These are phyloP conservation scores for Dactylellina parvicollis DNA, from an alignment of 2,329 filamentous ascomycete species.

Conservation along the genomic window DNA sequence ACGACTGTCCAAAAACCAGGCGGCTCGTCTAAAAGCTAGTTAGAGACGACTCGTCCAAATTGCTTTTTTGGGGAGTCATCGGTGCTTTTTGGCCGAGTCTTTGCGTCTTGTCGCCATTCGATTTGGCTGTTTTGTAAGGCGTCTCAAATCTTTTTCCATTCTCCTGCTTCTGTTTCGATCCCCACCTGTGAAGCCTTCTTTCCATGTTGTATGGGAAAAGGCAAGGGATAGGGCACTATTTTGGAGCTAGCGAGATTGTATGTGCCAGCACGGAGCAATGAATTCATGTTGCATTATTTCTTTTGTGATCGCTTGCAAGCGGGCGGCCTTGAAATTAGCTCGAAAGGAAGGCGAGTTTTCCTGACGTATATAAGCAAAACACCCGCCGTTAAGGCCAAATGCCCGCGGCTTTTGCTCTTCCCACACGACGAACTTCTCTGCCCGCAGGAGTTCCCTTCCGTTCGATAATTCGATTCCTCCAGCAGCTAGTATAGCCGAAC, in stretches of 20 bases:
- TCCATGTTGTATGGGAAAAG: slow-evolving; percentile 26
- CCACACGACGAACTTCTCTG: slow-evolving; percentile 24
- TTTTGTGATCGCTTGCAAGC: slow-evolving; percentile 48
- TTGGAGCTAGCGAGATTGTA: slow-evolving; percentile 48
- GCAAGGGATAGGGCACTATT: slow-evolving; percentile 44
- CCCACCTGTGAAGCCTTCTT: slow-evolving; percentile 19
- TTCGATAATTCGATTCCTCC: slow-evolving; percentile 36
- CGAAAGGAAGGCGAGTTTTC: slow-evolving; percentile 10
- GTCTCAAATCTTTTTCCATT: slow-evolving; percentile 45
- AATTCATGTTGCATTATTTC: slow-evolving; percentile 54
- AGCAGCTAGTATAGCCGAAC: slow-evolving; percentile 42
- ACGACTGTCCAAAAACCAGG: no score
- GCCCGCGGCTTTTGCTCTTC: slow-evolving; percentile 52
- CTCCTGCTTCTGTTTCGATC: slow-evolving; percentile 30
- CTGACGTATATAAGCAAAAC: slow-evolving; percentile 53
- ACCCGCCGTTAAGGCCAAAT: slow-evolving; percentile 54
- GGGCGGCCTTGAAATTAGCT: slow-evolving; percentile 43
- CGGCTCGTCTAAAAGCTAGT: no score
- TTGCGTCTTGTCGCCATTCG: slow-evolving; percentile 28
- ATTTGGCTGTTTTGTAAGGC: slow-evolving; percentile 37
- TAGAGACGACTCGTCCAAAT: background rate
- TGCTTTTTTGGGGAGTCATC: slow-evolving; percentile 1
- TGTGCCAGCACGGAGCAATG: no score
- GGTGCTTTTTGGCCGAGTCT: background rate
- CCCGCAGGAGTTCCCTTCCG: slow-evolving; percentile 1